These are phyloP conservation scores for Podospora tetraspora DNA, from an alignment of 495 filamentous ascomycete species.

Conservation along the genomic window DNA sequence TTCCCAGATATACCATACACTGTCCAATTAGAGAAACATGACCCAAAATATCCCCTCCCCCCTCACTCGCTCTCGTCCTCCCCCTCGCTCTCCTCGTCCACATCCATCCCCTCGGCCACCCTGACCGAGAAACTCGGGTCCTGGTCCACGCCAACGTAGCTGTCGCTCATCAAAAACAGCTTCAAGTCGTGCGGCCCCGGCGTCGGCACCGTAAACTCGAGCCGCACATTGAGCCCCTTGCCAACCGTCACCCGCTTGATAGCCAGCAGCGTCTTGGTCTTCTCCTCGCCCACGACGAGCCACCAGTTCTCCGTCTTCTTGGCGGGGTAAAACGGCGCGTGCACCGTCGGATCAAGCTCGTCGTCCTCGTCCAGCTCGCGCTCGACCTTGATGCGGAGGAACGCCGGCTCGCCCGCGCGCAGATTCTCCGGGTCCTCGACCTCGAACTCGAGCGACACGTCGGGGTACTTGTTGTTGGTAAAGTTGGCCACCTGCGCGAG, in stretches of 20 bases:
- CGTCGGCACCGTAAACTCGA: conserved; percentile 85
- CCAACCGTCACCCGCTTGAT: conserved; percentile 93
- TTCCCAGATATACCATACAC: conserved; percentile 18
- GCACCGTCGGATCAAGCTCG: conserved; percentile 77
- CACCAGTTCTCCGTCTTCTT: conserved; percentile 97
- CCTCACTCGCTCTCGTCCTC: conserved; percentile 48
- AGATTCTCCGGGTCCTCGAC: conserved; percentile 75
- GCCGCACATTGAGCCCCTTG: conserved; percentile 63
- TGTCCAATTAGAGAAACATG: conserved; percentile 11
- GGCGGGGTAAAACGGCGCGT: conserved; percentile 90
- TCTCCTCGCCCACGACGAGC: conserved; percentile 92
- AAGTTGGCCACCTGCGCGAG: conserved; percentile 85
- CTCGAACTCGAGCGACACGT: conserved; percentile 83
- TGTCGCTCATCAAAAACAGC: conserved; percentile 94
- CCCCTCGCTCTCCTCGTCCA: conserved; percentile 80
- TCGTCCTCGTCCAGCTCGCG: conserved; percentile 75
- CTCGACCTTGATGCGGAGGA: conserved; percentile 81
- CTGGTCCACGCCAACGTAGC: conserved; percentile 95
- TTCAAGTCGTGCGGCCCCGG: conserved; percentile 84
- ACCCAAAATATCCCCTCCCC: not conserved
- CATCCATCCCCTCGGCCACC: conserved; percentile 90
- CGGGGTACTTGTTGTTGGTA: conserved; percentile 95
- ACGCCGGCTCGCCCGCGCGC: conserved; percentile 71
- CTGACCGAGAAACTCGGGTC: conserved; percentile 81
- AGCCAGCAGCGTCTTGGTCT: conserved; percentile 74